Evolutionary conservation across 2,329 filamentous ascomycete genomes (phyloP).

Genomic region (Fusarium sp.): DNA sequence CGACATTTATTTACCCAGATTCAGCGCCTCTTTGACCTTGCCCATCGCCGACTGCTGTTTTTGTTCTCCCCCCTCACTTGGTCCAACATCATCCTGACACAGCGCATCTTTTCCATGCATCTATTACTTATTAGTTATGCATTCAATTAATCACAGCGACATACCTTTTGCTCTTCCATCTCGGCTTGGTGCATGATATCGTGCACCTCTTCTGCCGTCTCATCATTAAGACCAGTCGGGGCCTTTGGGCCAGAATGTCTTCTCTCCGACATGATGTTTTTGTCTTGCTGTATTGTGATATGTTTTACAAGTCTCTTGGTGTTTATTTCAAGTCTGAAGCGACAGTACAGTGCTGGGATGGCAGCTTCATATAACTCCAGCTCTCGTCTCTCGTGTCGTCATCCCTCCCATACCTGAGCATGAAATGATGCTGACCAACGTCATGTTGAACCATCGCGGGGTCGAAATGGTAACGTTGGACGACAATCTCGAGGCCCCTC

Average conservation of each 20-base stretch:
- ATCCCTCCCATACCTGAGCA: constrained; percentile 16
- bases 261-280: constrained; percentile 23
- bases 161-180: constrained; percentile 46
- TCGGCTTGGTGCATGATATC: constrained; percentile 49
- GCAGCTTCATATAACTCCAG: constrained; percentile 32
- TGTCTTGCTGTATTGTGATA: not conserved
- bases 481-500: constrained; percentile 34
- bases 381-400: constrained; percentile 24
- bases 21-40: constrained; percentile 43
- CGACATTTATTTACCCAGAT: constrained; percentile 35
- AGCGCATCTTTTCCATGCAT: constrained; percentile 39
- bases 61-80: not conserved
- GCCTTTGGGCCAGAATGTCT: constrained; percentile 19
- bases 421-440: constrained; percentile 40
- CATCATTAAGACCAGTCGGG: constrained; percentile 42
- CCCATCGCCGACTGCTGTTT: constrained; percentile 28
- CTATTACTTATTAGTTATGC: not conserved
- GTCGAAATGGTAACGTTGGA: constrained; percentile 26
- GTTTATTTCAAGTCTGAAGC: not conserved
- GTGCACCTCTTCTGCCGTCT: constrained; percentile 46
- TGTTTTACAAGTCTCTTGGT: not conserved
- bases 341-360: not conserved
- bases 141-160: rapidly evolving
- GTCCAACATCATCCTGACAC: constrained; percentile 32
- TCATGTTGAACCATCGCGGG: constrained; percentile 33